Evolutionary conservation across 352 stramenopile species (phyloP).

Genomic region (Phytophthora citrophthora): DNA sequence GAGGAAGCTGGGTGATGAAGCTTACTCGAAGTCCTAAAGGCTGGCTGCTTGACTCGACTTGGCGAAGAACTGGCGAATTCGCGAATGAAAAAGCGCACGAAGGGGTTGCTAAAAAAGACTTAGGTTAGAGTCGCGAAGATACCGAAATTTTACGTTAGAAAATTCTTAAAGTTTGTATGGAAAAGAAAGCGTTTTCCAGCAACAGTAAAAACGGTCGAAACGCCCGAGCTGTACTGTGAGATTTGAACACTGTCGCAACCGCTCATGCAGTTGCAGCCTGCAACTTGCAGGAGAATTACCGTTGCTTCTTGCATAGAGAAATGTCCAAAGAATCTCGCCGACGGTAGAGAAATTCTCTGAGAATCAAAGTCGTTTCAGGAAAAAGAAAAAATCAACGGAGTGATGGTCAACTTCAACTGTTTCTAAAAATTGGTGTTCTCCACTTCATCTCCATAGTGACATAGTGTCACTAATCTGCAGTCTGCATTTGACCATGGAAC

Average conservation of each 20-base stretch:
- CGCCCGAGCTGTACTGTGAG: no score
- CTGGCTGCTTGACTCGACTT: slow-evolving; percentile 18
- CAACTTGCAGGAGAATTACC: slow-evolving; percentile 6
- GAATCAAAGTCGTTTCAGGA: background rate
- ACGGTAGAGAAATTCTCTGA: no score
- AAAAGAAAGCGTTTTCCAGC: no score
- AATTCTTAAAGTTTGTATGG: no score
- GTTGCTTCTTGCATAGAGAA: background rate
- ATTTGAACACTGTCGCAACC: background rate
- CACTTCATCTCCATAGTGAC: slow-evolving; percentile 3
- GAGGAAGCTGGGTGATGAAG: slow-evolving; percentile 80
- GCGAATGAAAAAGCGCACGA: slow-evolving; percentile 11
- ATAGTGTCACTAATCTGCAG: slow-evolving; percentile 11
- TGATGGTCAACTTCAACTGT: slow-evolving; percentile 26
- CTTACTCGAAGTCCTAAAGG: slow-evolving; percentile 49
- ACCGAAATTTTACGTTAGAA: slow-evolving; percentile 3
- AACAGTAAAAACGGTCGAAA: background rate
- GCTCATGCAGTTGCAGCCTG: background rate
- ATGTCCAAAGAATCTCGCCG: background rate
- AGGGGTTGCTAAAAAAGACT: slow-evolving; percentile 6
- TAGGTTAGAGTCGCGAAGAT: slow-evolving; percentile 1
- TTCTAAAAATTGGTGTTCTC: slow-evolving; percentile 6
- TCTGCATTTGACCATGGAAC: slow-evolving; percentile 55
- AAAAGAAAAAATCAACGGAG: background rate
- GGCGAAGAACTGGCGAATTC: slow-evolving; percentile 17